These are phyloP conservation scores for Murraya paniculata DNA, from an alignment of 345 rosid genomes.

Conservation along the genomic window DNA sequence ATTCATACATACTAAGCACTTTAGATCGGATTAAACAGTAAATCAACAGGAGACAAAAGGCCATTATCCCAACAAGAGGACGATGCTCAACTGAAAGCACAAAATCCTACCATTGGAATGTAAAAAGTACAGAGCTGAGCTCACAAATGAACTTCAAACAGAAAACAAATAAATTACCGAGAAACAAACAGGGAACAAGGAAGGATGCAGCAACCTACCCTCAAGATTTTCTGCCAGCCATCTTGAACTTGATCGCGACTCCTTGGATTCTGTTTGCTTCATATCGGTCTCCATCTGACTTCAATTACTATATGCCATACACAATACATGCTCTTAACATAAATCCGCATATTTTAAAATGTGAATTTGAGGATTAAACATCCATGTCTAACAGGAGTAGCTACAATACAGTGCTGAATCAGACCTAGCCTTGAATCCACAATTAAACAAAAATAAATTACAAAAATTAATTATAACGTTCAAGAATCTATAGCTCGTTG, in stretches of 20 bases:
- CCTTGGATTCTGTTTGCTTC: slow-evolving; percentile 11
- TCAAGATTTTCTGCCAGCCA: slow-evolving; percentile 50
- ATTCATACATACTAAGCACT: not conserved
- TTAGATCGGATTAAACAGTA: not conserved
- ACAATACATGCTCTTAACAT: not conserved
- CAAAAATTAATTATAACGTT: not conserved
- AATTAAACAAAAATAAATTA: not conserved
- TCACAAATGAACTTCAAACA: not conserved
- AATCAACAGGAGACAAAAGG: not conserved
- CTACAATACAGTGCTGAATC: not conserved
- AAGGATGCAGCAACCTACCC: slow-evolving; percentile 35
- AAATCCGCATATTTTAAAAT: not conserved
- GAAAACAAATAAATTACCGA: not conserved
- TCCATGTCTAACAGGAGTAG: not conserved
- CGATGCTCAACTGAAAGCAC: not conserved
- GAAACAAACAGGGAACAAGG: not conserved
- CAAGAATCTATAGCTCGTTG: not conserved
- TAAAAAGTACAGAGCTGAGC: not conserved
- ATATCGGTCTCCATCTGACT: slow-evolving; percentile 17
- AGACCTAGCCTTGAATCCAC: not conserved
- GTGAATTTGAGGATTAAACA: not conserved
- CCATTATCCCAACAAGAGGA: not conserved
- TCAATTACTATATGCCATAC: not conserved
- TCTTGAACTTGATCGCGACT: slow-evolving; percentile 29
- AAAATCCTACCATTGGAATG: not conserved